phyloP scores from a whole-genome alignment of 2,329 filamentous ascomycete genomes.

The Diaporthe humulicola region DNA sequence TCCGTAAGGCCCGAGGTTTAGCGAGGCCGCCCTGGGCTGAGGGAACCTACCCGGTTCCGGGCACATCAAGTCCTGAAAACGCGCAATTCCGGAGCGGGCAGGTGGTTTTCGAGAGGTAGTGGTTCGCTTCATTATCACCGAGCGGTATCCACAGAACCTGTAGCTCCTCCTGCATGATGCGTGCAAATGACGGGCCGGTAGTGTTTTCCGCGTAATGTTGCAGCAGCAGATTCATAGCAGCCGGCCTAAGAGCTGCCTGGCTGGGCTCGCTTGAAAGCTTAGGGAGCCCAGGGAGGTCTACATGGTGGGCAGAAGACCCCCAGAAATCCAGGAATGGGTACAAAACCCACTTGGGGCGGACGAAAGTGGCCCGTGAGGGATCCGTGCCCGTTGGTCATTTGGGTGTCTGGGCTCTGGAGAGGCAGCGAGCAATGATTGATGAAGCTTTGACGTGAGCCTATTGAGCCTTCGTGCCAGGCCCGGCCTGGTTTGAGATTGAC shows the following conservation, averaged over 20 bases:
- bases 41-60: not conserved
- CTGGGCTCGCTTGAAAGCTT: constrained; percentile 16
- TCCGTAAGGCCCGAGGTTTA: constrained; percentile 25
- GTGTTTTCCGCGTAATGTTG: constrained; percentile 16
- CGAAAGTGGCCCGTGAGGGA: constrained; percentile 34
- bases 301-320: not conserved
- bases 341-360: constrained; percentile 21
- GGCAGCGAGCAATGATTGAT: constrained; percentile 7
- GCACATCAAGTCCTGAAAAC: not conserved
- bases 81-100: not conserved
- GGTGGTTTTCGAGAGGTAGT: not conserved
- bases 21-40: constrained; percentile 13
- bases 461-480: constrained; percentile 17
- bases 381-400: constrained; percentile 30
- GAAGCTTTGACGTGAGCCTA: constrained; percentile 36
- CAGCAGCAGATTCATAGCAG: constrained; percentile 27
- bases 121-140: not conserved
- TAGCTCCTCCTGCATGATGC: constrained; percentile 37
- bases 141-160: constrained; percentile 31
- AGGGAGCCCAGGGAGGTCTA: not conserved
- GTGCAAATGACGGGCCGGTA: constrained; percentile 24
- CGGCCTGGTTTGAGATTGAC: constrained; percentile 19
- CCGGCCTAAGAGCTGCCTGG: not conserved
- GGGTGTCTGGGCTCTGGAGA: constrained; percentile 2
- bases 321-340: constrained; percentile 2